phyloP scores from a whole-genome alignment of 371 early-diverging fungal genomes.

The Actinomucor elegans region DNA sequence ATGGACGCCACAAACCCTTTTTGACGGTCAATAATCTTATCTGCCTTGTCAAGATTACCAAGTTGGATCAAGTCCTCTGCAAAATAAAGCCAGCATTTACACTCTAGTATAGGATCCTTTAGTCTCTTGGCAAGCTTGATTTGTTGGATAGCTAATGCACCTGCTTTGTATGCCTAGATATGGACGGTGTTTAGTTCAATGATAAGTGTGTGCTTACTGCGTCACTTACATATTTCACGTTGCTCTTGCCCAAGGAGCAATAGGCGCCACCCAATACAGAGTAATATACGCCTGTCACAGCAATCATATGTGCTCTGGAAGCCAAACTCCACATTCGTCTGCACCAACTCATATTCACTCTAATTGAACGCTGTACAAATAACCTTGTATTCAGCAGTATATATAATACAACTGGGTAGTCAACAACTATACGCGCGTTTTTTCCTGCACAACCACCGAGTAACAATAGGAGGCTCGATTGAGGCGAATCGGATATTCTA shows the following conservation, averaged over 20 bases:
- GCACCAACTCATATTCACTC: conserved; percentile 21
- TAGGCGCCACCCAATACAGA: conserved; percentile 55
- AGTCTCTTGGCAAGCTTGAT: conserved; percentile 44
- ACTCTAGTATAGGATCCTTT: conserved; percentile 43
- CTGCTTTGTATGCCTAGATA: conserved; percentile 54
- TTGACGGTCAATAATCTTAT: conserved; percentile 35
- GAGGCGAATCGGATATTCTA: too few relatives aligned
- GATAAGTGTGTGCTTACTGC: background rate
- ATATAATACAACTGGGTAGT: background rate
- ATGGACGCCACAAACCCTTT: background rate
- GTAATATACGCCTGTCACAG: conserved; percentile 45
- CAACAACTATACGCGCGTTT: background rate
- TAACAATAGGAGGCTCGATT: too few relatives aligned
- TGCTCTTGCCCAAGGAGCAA: conserved; percentile 49
- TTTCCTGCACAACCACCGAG: background rate
- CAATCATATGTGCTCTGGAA: conserved; percentile 31
- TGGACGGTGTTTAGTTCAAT: background rate
- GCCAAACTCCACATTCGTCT: conserved; percentile 31
- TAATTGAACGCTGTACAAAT: background rate
- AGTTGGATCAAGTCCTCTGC: conserved; percentile 53
- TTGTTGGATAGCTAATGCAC: conserved; percentile 43
- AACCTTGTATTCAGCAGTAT: background rate
- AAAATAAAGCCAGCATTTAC: conserved; percentile 57
- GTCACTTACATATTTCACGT: conserved; percentile 35
- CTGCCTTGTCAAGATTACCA: conserved; percentile 28